Evolutionary conservation across 352 stramenopile genomes (phyloP).

Genomic region (Phytopythium aichiense): DNA sequence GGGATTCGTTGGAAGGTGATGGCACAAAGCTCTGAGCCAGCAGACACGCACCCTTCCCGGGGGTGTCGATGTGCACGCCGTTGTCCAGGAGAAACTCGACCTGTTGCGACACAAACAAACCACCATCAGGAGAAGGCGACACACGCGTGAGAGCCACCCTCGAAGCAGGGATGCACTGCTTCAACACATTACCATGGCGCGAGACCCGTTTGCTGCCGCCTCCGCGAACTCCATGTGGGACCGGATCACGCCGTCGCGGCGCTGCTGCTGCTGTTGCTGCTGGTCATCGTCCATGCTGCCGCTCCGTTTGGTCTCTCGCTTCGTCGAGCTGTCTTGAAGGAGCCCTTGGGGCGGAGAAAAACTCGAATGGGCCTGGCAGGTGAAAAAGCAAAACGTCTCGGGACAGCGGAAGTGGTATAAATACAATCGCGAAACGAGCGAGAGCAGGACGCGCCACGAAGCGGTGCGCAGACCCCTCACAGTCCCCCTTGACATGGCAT

Average conservation of each 20-base stretch:
- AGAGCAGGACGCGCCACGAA: not conserved
- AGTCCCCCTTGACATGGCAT: not conserved
- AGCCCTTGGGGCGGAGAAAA: not conserved
- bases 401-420: not conserved
- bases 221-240: constrained; percentile 65
- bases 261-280: constrained; percentile 24
- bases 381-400: not conserved
- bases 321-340: not conserved
- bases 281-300: constrained; percentile 20
- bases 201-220: constrained; percentile 53
- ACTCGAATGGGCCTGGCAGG: not conserved
- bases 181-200: constrained; percentile 38
- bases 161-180: not conserved
- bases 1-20: not conserved
- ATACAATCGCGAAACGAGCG: not conserved
- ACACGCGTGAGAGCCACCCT: not conserved
- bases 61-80: constrained; percentile 41
- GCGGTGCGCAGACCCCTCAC: not conserved
- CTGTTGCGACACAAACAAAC: constrained; percentile 9
- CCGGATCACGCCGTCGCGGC: constrained; percentile 40
- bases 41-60: constrained; percentile 32
- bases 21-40: not conserved
- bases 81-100: constrained; percentile 61
- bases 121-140: not conserved
- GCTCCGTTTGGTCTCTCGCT: not conserved